Evolutionary conservation across 2,329 filamentous ascomycete genomes (phyloP), one percentile per base, ranked within the genome.

Genomic region (Sporothrix pseudoabietina): DNA sequence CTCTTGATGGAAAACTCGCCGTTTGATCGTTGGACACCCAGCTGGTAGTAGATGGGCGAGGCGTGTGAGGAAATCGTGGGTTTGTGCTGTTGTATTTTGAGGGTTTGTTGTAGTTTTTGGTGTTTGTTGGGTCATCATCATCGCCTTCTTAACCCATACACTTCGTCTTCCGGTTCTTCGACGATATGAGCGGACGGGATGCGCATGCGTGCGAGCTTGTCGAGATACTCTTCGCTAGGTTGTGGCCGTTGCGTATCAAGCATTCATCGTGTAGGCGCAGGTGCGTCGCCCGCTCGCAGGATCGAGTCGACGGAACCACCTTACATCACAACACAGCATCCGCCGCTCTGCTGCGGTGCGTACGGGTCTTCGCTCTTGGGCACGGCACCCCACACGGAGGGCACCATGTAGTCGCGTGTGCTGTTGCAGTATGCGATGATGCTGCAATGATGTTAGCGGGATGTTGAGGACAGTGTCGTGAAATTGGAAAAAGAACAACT

Each of bases 331-430:
- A 92, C 88, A 86, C 96, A 99, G 89, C 96, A 99, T 79, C 94
- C 92, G 81, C 90, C 92, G 78, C 89, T 93, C 85, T 97, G 94
- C 86, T 97, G 95, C 78, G 95, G 95, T 79, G 95, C 94, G 82
- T 99, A 99, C n/a, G 96, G 96, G 82, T 99, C 96, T 82, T 98
- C 96, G 82, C 92, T 91, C 87, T 94, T 95, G 81, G 97, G 94
- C 77, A 98, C 94, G 75, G 91, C 89, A 78, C 95, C 95, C 96
- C 96, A 99, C 82, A 97, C 93, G 71, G 94, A 97, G 70, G 94
- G 94, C 71, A 98, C 94, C 96, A 99, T 98, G 86, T 97, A 98
- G 83, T 99, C 96, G 83, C 95, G 92, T 78, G 96, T 98, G 83
- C 93, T 94, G 84, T 97, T 97, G 84, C 95, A 98, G 86, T 98